phyloP scores from a whole-genome alignment of 768 basidiomycete species.

The Trametes maxima region DNA sequence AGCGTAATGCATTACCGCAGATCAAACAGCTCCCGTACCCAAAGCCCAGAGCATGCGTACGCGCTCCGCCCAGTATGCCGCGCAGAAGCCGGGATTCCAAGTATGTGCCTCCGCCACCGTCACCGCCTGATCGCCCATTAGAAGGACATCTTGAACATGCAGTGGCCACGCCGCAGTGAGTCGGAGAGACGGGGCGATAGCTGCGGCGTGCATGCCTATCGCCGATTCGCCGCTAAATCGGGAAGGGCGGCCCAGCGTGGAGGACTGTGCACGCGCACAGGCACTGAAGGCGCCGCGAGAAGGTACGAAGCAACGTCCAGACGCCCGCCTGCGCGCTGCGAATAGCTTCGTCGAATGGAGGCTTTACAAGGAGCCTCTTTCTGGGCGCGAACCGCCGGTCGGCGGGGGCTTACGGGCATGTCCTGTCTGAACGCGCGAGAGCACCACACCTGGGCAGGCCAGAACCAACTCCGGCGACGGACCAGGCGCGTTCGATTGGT shows the following conservation, averaged over 20 bases:
- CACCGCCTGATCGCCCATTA: neutral
- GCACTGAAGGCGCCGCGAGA: constrained; percentile 12
- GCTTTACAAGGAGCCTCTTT: neutral
- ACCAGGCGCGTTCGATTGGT: constrained; percentile 1
- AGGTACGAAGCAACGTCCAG: constrained; percentile 1
- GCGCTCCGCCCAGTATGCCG: too few species aligned
- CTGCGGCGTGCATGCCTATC: constrained; percentile 19
- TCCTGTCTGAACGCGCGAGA: constrained; percentile 21
- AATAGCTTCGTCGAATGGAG: constrained; percentile 11
- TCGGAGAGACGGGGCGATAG: neutral
- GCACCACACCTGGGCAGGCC: neutral
- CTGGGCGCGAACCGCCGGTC: constrained; percentile 8
- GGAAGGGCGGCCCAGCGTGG: neutral
- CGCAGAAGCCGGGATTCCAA: neutral
- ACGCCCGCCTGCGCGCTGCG: constrained; percentile 1
- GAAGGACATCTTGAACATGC: neutral
- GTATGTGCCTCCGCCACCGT: neutral
- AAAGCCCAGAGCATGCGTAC: too few species aligned
- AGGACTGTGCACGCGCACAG: constrained; percentile 12
- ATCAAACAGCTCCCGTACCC: too few species aligned
- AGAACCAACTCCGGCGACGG: neutral
- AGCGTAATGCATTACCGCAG: too few species aligned
- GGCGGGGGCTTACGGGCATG: constrained; percentile 12
- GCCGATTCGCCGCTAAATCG: constrained; percentile 19
- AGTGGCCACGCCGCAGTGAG: neutral